Conservation (phyloP, 2,329 filamentous ascomycete species). For the Zymoseptoria pseudotritici region DNA sequence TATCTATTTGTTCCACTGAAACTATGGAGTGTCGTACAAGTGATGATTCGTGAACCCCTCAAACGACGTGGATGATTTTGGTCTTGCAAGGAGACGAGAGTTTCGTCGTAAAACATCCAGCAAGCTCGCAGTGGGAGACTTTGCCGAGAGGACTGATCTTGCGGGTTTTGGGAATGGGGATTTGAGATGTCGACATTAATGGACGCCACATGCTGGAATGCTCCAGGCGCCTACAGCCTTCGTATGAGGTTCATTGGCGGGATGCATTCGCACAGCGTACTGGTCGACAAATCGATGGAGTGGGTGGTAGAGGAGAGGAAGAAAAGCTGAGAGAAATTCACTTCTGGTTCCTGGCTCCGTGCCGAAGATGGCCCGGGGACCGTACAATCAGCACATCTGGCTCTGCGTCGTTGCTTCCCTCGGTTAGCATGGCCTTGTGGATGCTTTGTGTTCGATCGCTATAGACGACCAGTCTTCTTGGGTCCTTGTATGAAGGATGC, state of each 20-base stretch:
- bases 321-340: background rate
- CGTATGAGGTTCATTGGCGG: background rate
- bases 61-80: conserved; percentile 23
- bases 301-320: background rate
- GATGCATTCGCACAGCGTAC: background rate
- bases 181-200: background rate
- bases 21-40: conserved; percentile 26
- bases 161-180: conserved; percentile 6
- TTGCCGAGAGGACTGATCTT: conserved; percentile 33
- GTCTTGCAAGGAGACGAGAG: conserved; percentile 24
- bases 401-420: too few relatives aligned
- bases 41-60: conserved; percentile 25
- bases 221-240: background rate
- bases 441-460: too few relatives aligned
- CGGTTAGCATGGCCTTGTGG: too few relatives aligned
- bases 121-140: conserved; percentile 16
- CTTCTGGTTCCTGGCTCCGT: background rate
- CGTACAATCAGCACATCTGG: too few relatives aligned
- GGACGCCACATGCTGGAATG: background rate
- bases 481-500: too few relatives aligned
- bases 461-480: too few relatives aligned
- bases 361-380: background rate
- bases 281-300: background rate
- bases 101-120: conserved; percentile 19
- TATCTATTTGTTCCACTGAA: conserved; percentile 20